phyloP scores from a whole-genome alignment of 768 basidiomycete species.

The Rhizopogon rudus region DNA sequence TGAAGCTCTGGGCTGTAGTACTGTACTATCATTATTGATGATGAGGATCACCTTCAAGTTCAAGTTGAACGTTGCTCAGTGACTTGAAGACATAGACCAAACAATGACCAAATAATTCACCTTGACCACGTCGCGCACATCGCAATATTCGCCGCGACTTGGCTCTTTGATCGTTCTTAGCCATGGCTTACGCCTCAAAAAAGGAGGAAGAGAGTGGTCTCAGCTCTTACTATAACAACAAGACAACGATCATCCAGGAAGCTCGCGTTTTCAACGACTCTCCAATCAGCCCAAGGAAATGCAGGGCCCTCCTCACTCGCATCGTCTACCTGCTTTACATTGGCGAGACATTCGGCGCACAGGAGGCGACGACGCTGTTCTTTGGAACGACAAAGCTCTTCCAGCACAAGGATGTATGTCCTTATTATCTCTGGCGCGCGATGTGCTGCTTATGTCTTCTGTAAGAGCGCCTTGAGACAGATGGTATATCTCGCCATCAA shows the following conservation, averaged over 20 bases:
- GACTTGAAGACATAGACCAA: conserved; percentile 7
- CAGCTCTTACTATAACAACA: conserved; percentile 93
- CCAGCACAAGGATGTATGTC: conserved; percentile 96
- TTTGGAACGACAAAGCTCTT: conserved; percentile 99
- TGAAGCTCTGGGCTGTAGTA: too few species aligned
- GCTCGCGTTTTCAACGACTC: conserved; percentile 99
- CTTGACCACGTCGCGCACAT: conserved; percentile 18
- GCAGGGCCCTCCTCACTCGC: conserved; percentile 91
- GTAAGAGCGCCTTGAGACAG: conserved; percentile 88
- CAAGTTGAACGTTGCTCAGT: background rate
- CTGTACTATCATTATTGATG: too few species aligned
- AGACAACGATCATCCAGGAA: conserved; percentile 97
- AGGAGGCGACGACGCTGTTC: conserved; percentile 97
- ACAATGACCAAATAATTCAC: conserved; percentile 11
- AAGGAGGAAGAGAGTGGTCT: conserved; percentile 96
- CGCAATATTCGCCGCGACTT: conserved; percentile 7
- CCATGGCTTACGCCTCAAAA: conserved; percentile 81
- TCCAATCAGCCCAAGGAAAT: conserved; percentile 96
- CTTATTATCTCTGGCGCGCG: background rate
- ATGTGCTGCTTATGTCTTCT: conserved; percentile 7
- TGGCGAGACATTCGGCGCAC: conserved; percentile 90
- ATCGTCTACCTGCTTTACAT: conserved; percentile 96
- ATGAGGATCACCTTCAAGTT: too few species aligned
- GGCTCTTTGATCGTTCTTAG: conserved; percentile 33
- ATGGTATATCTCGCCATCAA: conserved; percentile 99